Evolutionary conservation across 179 eudicot species (phyloP), one percentile per base, ranked within the genome.

Genomic region (Beta corolliflora): DNA sequence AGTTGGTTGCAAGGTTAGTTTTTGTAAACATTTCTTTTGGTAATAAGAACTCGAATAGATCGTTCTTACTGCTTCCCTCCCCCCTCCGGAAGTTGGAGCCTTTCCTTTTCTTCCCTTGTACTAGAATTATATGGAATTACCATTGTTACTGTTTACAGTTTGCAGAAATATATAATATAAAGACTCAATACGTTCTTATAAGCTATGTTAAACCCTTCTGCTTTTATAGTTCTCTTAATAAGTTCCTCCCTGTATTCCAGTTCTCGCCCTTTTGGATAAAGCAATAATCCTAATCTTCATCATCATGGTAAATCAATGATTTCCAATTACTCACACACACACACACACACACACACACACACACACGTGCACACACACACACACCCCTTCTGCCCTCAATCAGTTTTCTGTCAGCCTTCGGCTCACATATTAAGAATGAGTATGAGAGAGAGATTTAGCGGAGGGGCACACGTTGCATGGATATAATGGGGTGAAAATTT

Each of bases 1-100:
- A 63, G 93, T 94, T 81, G 98, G 97, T 71, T 91, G 96, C 87
- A 86, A 94, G 93, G 94, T 93, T 85, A 36, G 10, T 75, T 58
- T 83, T 41, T 23, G 9, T 11, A 73, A 21, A 9, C 19, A 72
- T 25, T 7, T 18, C 7, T 25, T 29, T 71, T 48, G 52, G 68
- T 60, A 73, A 31, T 48, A 12, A 7, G 5, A 21, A 12, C 4
- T 23, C 70, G 21, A 46, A n/a, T 77, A 18, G 23, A 4, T 71
- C 41, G 15, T 41, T 5, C 5, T 50, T 48, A 52, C 48, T 79
- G 9, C 52, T 9, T 9, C 52, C 52, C 52, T 6, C 52, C 52
- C 52, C 52, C 52, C 52, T 9, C 6, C 6, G 9, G 9, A 16
- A 64, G 23, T 21, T 9, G 68, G 36, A 4, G 66, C 25, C 41